phyloP scores from a whole-genome alignment of 208 protist species.

The Crithidia sp. region DNA sequence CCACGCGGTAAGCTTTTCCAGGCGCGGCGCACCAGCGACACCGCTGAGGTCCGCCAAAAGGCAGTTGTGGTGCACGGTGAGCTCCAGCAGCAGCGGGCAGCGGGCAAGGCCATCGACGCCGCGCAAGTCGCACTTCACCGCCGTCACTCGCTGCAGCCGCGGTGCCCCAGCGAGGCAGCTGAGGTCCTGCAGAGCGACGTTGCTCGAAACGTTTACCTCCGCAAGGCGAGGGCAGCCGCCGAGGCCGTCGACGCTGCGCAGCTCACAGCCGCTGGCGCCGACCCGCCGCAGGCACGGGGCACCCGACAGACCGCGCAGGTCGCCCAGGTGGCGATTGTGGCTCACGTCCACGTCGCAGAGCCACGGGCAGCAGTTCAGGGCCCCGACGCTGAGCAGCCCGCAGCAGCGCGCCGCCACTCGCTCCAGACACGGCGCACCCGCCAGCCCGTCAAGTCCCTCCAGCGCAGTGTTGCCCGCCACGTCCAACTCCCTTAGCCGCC shows the following conservation, averaged over 20 bases:
- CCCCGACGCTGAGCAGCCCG: background rate
- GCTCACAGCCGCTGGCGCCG: background rate
- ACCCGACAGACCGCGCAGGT: slow-evolving; percentile 1
- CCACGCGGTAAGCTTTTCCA: slow-evolving; percentile 5
- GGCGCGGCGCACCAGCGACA: slow-evolving; percentile 6
- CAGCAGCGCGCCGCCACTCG: background rate
- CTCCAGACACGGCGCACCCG: background rate
- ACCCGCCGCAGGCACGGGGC: background rate
- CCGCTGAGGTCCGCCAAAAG: background rate
- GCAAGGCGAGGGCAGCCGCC: background rate
- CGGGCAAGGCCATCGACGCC: background rate
- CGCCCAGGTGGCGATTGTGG: slow-evolving; percentile 2
- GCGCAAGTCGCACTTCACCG: background rate
- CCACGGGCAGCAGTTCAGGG: slow-evolving; percentile 4
- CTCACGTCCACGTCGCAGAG: slow-evolving; percentile 9
- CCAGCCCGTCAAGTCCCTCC: background rate
- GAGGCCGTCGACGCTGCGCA: slow-evolving; percentile 4
- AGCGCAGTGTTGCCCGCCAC: background rate
- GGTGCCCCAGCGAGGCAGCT: background rate
- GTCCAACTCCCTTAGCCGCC: background rate
- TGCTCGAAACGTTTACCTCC: slow-evolving; percentile 9
- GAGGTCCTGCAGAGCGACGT: background rate
- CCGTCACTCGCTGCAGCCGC: background rate
- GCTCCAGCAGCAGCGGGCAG: slow-evolving; percentile 4
- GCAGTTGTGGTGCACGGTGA: slow-evolving; percentile 2